A percentile compares a stretch with the other conserved stretches of the same genome.
These are phyloP conservation scores for Sinapis alba DNA, from an alignment of 441 rosid genomes.

Conservation along the genomic window DNA sequence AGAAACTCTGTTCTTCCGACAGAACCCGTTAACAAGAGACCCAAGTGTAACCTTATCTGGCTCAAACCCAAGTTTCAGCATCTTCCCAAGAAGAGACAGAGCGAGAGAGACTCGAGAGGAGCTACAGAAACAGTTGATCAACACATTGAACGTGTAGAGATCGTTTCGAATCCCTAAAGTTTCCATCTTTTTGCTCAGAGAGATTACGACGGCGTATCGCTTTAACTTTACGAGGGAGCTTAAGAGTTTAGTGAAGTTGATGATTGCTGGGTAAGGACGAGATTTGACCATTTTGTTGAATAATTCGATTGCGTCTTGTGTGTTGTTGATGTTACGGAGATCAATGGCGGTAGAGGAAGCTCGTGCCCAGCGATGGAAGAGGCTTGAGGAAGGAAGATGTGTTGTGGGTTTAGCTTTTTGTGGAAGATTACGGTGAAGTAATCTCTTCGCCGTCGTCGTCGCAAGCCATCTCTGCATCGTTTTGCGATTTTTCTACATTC, in stretches of 20 bases:
- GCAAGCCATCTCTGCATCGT: background rate
- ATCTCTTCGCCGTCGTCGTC: slow-evolving; percentile 12
- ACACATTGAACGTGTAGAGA: background rate
- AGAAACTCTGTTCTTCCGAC: background rate
- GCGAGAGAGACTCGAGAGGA: background rate
- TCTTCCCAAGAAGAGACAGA: background rate
- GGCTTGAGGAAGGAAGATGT: background rate
- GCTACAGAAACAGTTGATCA: background rate
- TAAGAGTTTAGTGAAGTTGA: background rate
- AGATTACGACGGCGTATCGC: background rate
- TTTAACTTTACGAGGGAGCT: background rate
- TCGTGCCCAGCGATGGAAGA: background rate
- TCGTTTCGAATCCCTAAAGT: background rate
- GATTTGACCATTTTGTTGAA: background rate
- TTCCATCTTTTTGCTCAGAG: background rate
- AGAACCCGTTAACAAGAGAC: background rate
- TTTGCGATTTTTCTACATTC: background rate
- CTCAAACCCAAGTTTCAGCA: background rate
- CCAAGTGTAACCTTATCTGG: background rate
- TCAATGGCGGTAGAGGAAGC: background rate
- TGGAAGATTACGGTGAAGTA: background rate
- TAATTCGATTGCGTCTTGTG: background rate
- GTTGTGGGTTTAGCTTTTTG: background rate
- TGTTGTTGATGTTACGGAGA: background rate
- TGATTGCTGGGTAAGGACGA: background rate